Conservation (phyloP, 2,329 filamentous ascomycete species). For the Neobulgaria alba region DNA sequence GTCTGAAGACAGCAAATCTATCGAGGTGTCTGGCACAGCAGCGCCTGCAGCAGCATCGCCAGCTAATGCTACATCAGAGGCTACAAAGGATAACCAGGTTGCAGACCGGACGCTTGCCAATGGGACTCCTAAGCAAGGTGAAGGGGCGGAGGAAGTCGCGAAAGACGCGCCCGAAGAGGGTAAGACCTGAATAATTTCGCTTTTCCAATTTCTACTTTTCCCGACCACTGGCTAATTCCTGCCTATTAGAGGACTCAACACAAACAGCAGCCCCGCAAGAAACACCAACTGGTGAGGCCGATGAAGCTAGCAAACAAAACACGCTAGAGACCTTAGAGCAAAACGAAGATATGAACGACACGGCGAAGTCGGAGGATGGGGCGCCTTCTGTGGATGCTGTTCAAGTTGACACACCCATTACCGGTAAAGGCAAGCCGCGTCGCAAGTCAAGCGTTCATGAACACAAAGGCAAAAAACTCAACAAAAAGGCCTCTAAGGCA, state of each 20-base stretch:
- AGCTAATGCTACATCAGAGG: conserved; percentile 8
- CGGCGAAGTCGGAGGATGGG: conserved; percentile 25
- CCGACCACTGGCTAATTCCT: too few relatives aligned
- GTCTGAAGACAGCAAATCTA: conserved; percentile 21
- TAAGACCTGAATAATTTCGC: too few relatives aligned
- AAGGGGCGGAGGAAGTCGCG: conserved; percentile 19
- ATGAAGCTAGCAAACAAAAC: not conserved
- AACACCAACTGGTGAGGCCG: not conserved
- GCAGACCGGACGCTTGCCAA: conserved; percentile 14
- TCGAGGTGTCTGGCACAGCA: conserved; percentile 13
- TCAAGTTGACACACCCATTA: conserved; percentile 31
- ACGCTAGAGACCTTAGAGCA: not conserved
- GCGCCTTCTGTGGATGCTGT: conserved; percentile 22
- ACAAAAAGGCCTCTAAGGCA: conserved; percentile 73
- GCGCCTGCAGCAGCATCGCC: conserved; percentile 12
- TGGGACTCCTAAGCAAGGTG: conserved; percentile 11
- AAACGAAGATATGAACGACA: conserved; percentile 18
- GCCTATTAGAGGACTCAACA: too few relatives aligned
- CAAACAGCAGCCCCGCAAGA: too few relatives aligned
- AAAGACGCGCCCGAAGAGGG: conserved; percentile 17
- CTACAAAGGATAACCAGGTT: conserved; percentile 12
- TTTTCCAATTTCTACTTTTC: too few relatives aligned
- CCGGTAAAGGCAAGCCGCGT: conserved; percentile 42
- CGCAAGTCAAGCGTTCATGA: conserved; percentile 70
- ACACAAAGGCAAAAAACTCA: conserved; percentile 70